Conservation (phyloP, 2,329 filamentous ascomycete species). For the Paecilomyces variotii region DNA sequence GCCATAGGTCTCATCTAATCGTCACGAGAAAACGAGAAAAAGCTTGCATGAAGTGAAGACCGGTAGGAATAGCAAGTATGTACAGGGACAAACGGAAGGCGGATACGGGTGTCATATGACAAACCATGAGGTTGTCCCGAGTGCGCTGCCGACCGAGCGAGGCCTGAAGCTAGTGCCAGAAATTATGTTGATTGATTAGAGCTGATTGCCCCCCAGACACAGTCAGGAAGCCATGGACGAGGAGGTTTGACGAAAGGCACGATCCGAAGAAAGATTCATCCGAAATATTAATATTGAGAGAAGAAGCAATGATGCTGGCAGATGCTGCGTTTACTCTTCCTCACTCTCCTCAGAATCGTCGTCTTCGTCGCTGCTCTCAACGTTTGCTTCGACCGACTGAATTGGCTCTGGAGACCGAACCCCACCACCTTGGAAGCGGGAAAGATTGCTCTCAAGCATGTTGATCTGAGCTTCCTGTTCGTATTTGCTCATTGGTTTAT, state of each 20-base stretch:
- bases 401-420: constrained; percentile 36
- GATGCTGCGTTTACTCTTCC: constrained; percentile 32
- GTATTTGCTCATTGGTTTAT: constrained; percentile 45
- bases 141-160: neutral
- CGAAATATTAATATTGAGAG: neutral
- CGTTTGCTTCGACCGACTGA: constrained; percentile 34
- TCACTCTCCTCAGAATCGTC: constrained; percentile 44
- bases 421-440: constrained; percentile 36
- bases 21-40: constrained; percentile 4
- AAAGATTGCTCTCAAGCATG: constrained; percentile 39
- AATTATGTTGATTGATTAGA: neutral
- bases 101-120: neutral
- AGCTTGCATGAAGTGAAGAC: constrained; percentile 8
- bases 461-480: constrained; percentile 45
- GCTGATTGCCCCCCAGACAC: neutral
- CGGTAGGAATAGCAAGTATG: neutral
- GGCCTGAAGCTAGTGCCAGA: neutral
- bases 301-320: neutral
- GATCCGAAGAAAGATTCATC: no score
- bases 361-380: constrained; percentile 41
- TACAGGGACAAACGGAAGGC: neutral
- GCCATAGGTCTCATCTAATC: constrained; percentile 9
- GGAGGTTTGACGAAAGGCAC: neutral
- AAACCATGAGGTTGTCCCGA: neutral
- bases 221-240: neutral